phyloP scores from a whole-genome alignment of 1,284 basidiomycete species.

The Kwoniella shivajii region DNA sequence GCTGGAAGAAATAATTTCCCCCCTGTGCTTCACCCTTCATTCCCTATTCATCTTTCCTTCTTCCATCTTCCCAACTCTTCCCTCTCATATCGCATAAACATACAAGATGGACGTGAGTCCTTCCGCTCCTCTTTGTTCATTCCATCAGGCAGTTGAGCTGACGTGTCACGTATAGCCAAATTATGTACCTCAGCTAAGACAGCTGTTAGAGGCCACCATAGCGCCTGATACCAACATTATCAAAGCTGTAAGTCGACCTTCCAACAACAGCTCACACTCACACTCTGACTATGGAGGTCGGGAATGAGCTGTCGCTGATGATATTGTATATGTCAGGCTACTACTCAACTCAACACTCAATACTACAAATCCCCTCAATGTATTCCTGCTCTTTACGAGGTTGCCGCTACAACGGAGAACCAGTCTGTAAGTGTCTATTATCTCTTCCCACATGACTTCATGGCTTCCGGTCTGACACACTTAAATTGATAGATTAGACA shows the following conservation, averaged over 20 bases:
- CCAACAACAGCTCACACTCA: slow-evolving; percentile 8
- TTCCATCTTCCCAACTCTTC: background rate
- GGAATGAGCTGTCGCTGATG: background rate
- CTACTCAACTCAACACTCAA: slow-evolving; percentile 82
- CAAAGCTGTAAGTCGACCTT: slow-evolving; percentile 67
- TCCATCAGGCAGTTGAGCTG: background rate
- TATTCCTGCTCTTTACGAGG: slow-evolving; percentile 87
- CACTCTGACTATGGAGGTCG: background rate
- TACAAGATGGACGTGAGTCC: slow-evolving; percentile 31
- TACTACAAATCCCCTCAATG: slow-evolving; percentile 90
- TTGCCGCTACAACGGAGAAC: slow-evolving; percentile 82
- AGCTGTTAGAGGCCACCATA: slow-evolving; percentile 78
- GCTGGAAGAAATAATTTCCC: too few relatives aligned
- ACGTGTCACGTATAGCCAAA: slow-evolving; percentile 30
- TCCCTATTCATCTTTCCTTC: background rate
- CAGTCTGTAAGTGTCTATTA: slow-evolving; percentile 52
- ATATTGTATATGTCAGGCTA: slow-evolving; percentile 66
- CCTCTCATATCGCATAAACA: background rate
- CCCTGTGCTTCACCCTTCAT: background rate
- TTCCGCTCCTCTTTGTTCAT: background rate
- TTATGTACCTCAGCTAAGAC: slow-evolving; percentile 69
- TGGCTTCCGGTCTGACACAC: background rate
- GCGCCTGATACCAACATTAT: slow-evolving; percentile 83
- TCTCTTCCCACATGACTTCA: slow-evolving; percentile 11
- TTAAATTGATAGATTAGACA: slow-evolving; percentile 74